Evolutionary conservation across 192 early-diverging fungal species (phyloP), one percentile per base, ranked within the genome.

Genomic region (Spizellomyces sp.): DNA sequence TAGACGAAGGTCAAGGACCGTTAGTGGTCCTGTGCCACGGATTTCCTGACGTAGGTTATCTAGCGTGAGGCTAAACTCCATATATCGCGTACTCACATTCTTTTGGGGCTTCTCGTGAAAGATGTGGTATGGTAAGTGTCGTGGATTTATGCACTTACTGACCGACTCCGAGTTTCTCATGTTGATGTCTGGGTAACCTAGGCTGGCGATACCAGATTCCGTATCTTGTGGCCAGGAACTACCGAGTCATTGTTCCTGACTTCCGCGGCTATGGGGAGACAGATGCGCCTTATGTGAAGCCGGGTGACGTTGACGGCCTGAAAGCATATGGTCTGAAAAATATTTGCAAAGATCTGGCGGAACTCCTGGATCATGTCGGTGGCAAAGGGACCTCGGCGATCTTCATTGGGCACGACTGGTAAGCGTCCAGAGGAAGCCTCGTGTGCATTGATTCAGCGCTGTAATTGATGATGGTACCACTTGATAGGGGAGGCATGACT

Each of bases 401-500:
- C 7, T 78, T 87, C 22, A 58, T 90, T 41, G 90, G 86, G 19
- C 91, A 92, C 58, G 89, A 92, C 74, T 92, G 88, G 89, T 42
- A 45, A 48, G 66, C 17, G 44, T 12, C 5, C 45, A 50, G 55
- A 21, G 52, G 7, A 21, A 52, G 59, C 52, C n/a, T n/a, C n/a
- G 52, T 4, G 15, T n/a, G 15, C 50, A 54, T 54, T 54, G 14
- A 0, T 2, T 27, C 17, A 27, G 14, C 45, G 62, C 22, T 15
- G 22, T 14, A 19, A 22, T 54, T 12, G 19, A 19, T 42, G 43
- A 19, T 71, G n/a, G 36, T 48, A 46, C 58, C 46, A 58, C 41
- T 36, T 36, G 27, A 8, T 50, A 66, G 64, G 48, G 88, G 90
- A 58, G 87, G 83, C 15, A 22, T 62, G 44, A 45, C 81, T 2